phyloP scores from a whole-genome alignment of 257 asterid genomes.

The Solanum neorickii region DNA sequence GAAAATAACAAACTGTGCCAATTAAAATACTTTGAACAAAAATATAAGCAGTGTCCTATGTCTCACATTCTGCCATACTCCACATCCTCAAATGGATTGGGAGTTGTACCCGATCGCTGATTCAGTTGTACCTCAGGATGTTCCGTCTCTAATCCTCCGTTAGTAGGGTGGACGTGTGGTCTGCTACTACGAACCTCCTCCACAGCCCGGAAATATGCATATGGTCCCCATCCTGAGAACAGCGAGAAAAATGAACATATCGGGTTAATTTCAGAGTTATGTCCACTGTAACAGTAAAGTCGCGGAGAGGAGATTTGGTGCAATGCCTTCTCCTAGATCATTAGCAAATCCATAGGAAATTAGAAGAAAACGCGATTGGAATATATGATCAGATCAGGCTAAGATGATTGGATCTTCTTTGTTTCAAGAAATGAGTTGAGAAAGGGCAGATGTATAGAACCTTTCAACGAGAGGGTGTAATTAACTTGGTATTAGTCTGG shows the following conservation, averaged over 20 bases:
- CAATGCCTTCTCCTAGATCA: neutral
- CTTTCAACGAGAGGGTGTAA: neutral
- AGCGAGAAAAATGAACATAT: neutral
- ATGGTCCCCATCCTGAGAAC: conserved; percentile 60
- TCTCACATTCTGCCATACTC: conserved; percentile 17
- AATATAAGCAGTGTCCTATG: neutral
- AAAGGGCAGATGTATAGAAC: neutral
- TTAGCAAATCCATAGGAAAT: neutral
- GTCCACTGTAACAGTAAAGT: neutral
- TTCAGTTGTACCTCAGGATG: conserved; percentile 2
- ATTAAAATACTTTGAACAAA: neutral
- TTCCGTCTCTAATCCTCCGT: neutral
- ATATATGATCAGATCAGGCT: neutral
- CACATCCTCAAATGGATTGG: neutral
- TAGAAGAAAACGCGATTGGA: neutral
- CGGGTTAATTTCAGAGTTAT: neutral
- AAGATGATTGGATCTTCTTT: neutral
- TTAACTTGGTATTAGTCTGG: neutral
- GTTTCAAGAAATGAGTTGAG: neutral
- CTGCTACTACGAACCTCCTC: conserved; percentile 41
- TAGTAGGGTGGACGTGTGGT: neutral
- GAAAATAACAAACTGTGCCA: neutral
- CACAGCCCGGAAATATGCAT: conserved; percentile 60
- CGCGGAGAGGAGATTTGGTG: neutral
- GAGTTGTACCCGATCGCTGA: neutral